A percentile compares a stretch with the other conserved stretches of the same genome.
Conservation (phyloP, 345 rosid genomes). For the Aethionema arabicum region DNA sequence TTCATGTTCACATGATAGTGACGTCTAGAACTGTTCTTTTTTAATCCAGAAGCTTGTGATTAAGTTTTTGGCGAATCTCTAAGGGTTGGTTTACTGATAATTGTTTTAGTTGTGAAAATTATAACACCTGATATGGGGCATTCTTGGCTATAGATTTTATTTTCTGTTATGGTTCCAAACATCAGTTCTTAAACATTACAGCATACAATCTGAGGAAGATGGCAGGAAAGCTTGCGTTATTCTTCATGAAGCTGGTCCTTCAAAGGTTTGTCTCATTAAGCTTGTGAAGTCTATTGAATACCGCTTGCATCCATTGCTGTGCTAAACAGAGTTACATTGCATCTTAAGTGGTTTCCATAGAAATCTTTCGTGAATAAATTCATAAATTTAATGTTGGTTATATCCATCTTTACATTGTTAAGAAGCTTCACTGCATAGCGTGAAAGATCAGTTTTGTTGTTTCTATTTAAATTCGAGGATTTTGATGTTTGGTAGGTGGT, state of each 20-base stretch:
- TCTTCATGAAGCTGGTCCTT: slow-evolving; percentile 95
- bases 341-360: background rate
- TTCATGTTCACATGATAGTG: background rate
- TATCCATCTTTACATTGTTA: background rate
- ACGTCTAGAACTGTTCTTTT: background rate
- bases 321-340: background rate
- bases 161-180: slow-evolving; percentile 3
- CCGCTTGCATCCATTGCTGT: background rate
- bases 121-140: background rate
- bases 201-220: slow-evolving; percentile 78
- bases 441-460: slow-evolving; percentile 8
- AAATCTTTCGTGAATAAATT: background rate
- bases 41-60: no score
- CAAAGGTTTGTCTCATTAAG: slow-evolving; percentile 54
- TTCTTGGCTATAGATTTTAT: background rate
- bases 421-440: slow-evolving; percentile 1
- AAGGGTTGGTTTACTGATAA: background rate
- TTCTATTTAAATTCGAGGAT: background rate
- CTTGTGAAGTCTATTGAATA: slow-evolving; percentile 1
- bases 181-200: slow-evolving; percentile 33
- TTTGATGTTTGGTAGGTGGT: slow-evolving; percentile 66
- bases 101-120: background rate
- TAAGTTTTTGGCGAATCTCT: background rate
- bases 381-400: background rate
- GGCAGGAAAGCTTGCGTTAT: slow-evolving; percentile 85